Evolutionary conservation across 352 stramenopile species (phyloP), one percentile per base, ranked within the genome.

Genomic region (Phytophthora quininea): DNA sequence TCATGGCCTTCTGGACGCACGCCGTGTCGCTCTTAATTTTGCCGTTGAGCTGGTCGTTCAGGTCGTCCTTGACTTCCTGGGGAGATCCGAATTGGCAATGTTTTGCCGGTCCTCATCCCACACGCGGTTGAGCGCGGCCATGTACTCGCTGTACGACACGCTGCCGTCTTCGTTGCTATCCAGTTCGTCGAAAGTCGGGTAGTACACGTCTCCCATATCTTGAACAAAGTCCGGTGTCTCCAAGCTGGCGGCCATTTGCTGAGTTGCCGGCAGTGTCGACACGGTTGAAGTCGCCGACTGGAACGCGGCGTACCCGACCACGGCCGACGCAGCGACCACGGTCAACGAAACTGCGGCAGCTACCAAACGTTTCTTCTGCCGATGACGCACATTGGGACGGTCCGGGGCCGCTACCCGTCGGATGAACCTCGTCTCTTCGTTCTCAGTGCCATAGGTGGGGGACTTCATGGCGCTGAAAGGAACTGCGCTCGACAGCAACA

Each of bases 371-470:
- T 24, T 24, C 19, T 24, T 24, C 19, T 24, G 19, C 19, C 19
- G 19, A 24, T 0, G 19, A 24, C 19, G 19, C 19, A 0, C 19
- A 24, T 24, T 24, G 19, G 19, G 19, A 24, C 19, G 19, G 19
- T 24, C 19, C 19, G 19, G 19, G 19, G 19, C 19, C 19, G 19
- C 69, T 35, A 86, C 79, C 46, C 80, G 80, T 24, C 77, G 77
- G 61, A 86, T 85, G 74, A 89, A 89, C 53, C 63, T 73, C 38
- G 68, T 79, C 33, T 89, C 77, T 64, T 89, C 80, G 66, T 87
- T 89, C 48, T 85, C 70, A 38, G 70, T 87, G 38, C 81, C 81
- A 67, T 89, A 90, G 30, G 58, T 79, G 15, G 78, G 72, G 55
- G 67, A 74, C 74, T 90, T 88, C 81, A 90, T 88, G 38, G 53